A percentile compares a stretch with the other conserved stretches of the same genome.
Evolutionary conservation across 2,329 filamentous ascomycete genomes (phyloP).

Genomic region (Aureobasidium zeae): DNA sequence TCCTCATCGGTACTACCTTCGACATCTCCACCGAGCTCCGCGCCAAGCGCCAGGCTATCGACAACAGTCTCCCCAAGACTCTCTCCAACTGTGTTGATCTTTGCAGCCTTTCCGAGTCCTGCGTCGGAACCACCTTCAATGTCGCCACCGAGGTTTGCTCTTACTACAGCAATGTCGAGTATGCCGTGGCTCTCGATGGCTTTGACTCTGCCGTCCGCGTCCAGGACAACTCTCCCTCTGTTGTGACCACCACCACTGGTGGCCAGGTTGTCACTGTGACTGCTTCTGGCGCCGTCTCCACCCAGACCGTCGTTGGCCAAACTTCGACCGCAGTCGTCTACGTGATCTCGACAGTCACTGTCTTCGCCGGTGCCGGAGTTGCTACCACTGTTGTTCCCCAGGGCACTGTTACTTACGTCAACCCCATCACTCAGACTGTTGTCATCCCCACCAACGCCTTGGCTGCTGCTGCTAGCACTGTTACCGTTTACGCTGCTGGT

Average conservation of each 20-base stretch:
- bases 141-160: background rate
- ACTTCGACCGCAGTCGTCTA: background rate
- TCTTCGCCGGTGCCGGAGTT: no score
- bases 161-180: background rate
- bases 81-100: conserved; percentile 13
- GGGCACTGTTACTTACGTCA: no score
- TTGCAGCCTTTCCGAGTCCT: background rate
- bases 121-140: conserved; percentile 9
- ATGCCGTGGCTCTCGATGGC: background rate
- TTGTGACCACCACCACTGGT: background rate
- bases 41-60: conserved; percentile 2
- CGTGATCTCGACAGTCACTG: no score
- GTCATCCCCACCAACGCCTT: no score
- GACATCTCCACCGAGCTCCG: background rate
- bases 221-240: background rate
- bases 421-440: no score
- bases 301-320: background rate
- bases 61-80: background rate
- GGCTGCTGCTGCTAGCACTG: no score
- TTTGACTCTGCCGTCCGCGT: conserved; percentile 3
- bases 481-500: conserved; percentile 11
- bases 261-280: conserved; percentile 18
- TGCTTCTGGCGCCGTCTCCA: conserved; percentile 18
- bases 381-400: no score
- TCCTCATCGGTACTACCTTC: conserved; percentile 4